phyloP scores from a whole-genome alignment of 2,329 filamentous ascomycete species.

The Colletotrichum abscissum region DNA sequence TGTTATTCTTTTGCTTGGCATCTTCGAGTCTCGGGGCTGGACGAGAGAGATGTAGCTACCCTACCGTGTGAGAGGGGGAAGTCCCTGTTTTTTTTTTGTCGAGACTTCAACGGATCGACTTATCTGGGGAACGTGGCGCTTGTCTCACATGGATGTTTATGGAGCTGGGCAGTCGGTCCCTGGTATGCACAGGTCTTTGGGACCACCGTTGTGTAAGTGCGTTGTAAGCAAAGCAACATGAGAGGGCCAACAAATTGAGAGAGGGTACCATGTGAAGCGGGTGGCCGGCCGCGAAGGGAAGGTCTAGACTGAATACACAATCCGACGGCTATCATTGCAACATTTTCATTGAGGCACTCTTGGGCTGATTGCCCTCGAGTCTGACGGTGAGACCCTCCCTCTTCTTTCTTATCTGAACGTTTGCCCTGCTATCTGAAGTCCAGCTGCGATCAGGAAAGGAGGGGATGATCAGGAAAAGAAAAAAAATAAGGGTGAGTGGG shows the following conservation, averaged over 20 bases:
- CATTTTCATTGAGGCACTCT: background rate
- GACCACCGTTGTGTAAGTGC: conserved; percentile 3
- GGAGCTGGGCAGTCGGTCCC: conserved; percentile 1
- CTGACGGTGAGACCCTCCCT: background rate
- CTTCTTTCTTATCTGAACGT: conserved; percentile 3
- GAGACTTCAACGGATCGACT: conserved; percentile 7
- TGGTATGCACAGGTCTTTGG: conserved; percentile 14
- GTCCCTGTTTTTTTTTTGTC: background rate
- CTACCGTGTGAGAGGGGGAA: background rate
- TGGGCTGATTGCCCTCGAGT: background rate
- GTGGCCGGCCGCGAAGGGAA: conserved; percentile 1
- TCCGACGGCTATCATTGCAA: background rate
- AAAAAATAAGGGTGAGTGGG: background rate
- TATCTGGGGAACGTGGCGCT: conserved; percentile 25
- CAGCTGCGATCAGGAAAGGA: background rate
- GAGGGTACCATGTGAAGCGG: conserved; percentile 2
- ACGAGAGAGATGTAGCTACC: background rate
- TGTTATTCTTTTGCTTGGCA: background rate
- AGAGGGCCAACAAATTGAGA: background rate
- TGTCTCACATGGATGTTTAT: conserved; percentile 21
- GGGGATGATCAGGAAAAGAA: background rate
- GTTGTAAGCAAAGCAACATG: conserved; percentile 5
- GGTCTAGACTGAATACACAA: conserved; percentile 3
- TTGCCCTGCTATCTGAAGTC: background rate
- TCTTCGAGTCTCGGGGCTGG: background rate